Evolutionary conservation across 768 basidiomycete species (phyloP), one percentile per base, ranked within the genome.

Genomic region (Polyporus arcularius): DNA sequence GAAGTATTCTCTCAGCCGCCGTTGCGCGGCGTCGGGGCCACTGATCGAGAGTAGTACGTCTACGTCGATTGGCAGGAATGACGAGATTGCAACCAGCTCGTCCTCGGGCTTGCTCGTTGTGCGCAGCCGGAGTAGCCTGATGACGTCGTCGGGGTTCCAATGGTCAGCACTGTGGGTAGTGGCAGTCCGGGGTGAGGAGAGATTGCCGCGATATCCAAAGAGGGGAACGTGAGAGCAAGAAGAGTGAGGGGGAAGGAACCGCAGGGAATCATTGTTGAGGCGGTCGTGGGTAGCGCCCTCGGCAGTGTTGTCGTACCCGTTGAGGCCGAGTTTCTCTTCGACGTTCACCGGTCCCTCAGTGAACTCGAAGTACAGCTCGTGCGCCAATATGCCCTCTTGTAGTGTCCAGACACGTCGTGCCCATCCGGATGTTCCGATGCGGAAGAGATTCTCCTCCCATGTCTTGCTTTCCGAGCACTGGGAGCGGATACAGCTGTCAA

Each of bases 301-400:
- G 10, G 18, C 15, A 11, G 43, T 18, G 43, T 14, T 7, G 21
- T 6, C 10, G 46, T 47, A 7, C 4, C n/a, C 46, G 21, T 47
- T 18, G 35, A 35, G 11, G 46, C 21, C n/a, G 10, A 47, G 46
- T 26, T 2, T 26, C n/a, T 18, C 6, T 5, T 4, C 9, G 46
- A 28, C 28, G 46, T 6, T 3, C 4, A 51, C 30, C 1, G 30
- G 48, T 4, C 61, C 61, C 4, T 62, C 55, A 1, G 32, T 4
- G 55, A 57, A 53, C 42, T 56, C 61, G 39, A 62, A 57, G 6
- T 46, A 52, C 4, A 62, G 50, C 35, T 57, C 41, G 18, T 45
- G 61, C 2, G 61, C 61, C 10, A 62, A 21, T 5, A 56, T 15
- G 5, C n/a, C 61, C n/a, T 62, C 61, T n/a, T 62, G 61, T 2